Conservation (phyloP, 1,284 basidiomycete species). For the Ganoderma sinense region DNA sequence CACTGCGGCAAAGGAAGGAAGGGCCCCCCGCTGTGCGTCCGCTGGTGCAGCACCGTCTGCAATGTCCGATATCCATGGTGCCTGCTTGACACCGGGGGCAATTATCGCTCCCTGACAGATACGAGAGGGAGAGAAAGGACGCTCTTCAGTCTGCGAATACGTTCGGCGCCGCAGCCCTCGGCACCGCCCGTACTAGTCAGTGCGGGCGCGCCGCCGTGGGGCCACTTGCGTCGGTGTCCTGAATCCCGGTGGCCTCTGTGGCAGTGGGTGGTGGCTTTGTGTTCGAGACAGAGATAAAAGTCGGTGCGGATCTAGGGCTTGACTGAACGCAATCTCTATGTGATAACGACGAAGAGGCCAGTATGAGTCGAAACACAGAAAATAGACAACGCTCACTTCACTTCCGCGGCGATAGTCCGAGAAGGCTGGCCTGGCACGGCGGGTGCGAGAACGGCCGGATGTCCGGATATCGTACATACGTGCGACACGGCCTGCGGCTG, state of each 20-base stretch:
- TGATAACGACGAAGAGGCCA: conserved; percentile 7
- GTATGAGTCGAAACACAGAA: conserved; percentile 1
- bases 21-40: conserved; percentile 4
- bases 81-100: conserved; percentile 2
- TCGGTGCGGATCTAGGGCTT: neutral
- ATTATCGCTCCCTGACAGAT: neutral
- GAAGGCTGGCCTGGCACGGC: neutral
- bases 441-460: conserved; percentile 6
- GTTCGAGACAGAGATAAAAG: neutral
- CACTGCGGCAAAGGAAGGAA: conserved; percentile 21
- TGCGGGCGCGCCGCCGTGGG: neutral
- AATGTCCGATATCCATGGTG: conserved; percentile 6
- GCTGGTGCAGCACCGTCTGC: neutral
- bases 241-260: neutral
- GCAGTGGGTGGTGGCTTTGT: neutral
- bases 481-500: neutral
- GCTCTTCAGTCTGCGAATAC: conserved; percentile 8
- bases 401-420: conserved; percentile 8
- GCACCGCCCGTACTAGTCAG: neutral
- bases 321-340: neutral
- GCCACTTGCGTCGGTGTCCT: neutral
- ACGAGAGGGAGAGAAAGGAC: neutral
- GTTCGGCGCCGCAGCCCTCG: conserved; percentile 1
- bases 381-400: conserved; percentile 1
- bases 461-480: conserved; percentile 13